These are phyloP conservation scores for Phytophthora capsici DNA, from an alignment of 352 stramenopile genomes.

Conservation along the genomic window DNA sequence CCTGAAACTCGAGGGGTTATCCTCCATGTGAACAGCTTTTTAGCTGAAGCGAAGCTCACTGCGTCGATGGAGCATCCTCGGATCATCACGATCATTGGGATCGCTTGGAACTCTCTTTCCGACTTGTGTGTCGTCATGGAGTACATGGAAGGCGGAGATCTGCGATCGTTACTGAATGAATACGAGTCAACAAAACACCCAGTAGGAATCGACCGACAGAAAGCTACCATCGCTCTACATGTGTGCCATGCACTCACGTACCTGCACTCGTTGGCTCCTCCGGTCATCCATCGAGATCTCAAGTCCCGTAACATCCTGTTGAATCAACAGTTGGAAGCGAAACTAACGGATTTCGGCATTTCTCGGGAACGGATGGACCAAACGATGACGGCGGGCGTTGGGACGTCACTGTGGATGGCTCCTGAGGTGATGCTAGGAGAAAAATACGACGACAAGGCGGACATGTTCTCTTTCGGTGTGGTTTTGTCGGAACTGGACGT, in stretches of 20 bases:
- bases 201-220: conserved; percentile 18
- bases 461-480: conserved; percentile 10
- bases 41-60: conserved; percentile 45
- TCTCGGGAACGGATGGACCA: conserved; percentile 28
- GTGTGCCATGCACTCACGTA: conserved; percentile 46
- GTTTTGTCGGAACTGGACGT: conserved; percentile 3
- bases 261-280: conserved; percentile 29
- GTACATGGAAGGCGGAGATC: conserved; percentile 50
- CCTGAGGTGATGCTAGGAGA: conserved; percentile 5
- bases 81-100: conserved; percentile 44
- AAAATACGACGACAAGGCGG: conserved; percentile 5
- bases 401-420: conserved; percentile 1
- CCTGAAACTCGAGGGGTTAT: conserved; percentile 22
- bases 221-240: conserved; percentile 41
- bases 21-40: conserved; percentile 35
- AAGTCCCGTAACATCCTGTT: conserved; percentile 58
- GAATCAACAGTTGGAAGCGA: conserved; percentile 48
- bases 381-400: conserved; percentile 44
- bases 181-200: conserved; percentile 17
- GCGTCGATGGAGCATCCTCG: conserved; percentile 36
- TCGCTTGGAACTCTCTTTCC: conserved; percentile 44
- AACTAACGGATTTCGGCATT: conserved; percentile 70
- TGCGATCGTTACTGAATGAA: conserved; percentile 38
- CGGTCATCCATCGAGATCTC: conserved; percentile 41
- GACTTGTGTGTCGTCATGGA: conserved; percentile 52